Conservation (phyloP, 2,329 filamentous ascomycete genomes). For the Truncatella angustata region DNA sequence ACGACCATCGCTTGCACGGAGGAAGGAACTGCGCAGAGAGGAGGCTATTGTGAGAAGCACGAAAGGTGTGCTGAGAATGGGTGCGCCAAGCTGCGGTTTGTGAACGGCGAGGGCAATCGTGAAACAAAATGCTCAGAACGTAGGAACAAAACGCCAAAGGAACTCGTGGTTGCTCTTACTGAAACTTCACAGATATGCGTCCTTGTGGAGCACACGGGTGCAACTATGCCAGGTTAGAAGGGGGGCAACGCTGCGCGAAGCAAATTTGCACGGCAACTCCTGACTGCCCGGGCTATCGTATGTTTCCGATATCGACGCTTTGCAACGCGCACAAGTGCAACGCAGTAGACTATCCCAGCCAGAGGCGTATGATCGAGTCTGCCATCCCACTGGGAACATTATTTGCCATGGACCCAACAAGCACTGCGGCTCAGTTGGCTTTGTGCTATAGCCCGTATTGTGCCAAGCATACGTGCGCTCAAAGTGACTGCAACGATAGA, state of each 20-base stretch:
- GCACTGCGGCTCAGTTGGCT: too few relatives aligned
- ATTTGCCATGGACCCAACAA: too few relatives aligned
- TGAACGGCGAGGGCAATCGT: conserved; percentile 8
- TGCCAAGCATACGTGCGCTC: background rate
- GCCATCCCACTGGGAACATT: background rate
- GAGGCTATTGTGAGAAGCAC: conserved; percentile 19
- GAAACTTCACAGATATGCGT: background rate
- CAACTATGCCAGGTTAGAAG: background rate
- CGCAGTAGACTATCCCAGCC: background rate
- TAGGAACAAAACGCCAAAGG: conserved; percentile 10
- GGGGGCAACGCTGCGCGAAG: background rate
- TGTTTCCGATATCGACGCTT: background rate
- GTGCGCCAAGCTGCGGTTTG: conserved; percentile 8
- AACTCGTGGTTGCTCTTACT: background rate
- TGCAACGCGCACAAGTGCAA: conserved; percentile 2
- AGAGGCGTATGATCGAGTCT: background rate
- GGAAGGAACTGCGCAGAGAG: conserved; percentile 15
- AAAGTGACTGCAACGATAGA: background rate
- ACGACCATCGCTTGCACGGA: conserved; percentile 14
- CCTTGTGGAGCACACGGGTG: background rate
- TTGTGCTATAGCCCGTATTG: background rate
- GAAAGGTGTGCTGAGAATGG: conserved; percentile 12
- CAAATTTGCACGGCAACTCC: background rate
- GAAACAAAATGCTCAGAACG: conserved; percentile 17
- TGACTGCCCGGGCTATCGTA: background rate